phyloP scores from a whole-genome alignment of 2,329 filamentous ascomycete genomes.

The Penicillium frequentans region DNA sequence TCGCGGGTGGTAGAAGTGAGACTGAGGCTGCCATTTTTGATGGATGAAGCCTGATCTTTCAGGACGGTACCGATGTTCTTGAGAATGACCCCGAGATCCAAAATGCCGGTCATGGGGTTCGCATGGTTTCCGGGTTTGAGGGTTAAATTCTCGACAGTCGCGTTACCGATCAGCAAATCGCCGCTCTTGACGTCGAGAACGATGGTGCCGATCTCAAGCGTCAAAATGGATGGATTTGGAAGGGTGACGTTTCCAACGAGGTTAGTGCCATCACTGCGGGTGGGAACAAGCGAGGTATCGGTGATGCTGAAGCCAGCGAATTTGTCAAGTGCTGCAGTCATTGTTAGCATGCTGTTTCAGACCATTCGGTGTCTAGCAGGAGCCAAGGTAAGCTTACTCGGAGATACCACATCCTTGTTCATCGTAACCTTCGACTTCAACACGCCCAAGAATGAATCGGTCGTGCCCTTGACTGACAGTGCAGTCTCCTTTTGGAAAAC shows the following conservation, averaged over 20 bases:
- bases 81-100: constrained; percentile 46
- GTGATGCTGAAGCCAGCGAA: constrained; percentile 52
- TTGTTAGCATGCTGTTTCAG: constrained; percentile 1
- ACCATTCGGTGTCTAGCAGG: background rate
- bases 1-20: constrained; percentile 28
- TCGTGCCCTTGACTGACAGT: constrained; percentile 29
- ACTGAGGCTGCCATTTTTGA: constrained; percentile 28
- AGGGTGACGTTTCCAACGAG: constrained; percentile 55
- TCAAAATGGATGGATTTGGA: constrained; percentile 59
- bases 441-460: constrained; percentile 31
- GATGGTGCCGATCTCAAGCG: constrained; percentile 56
- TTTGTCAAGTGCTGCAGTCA: constrained; percentile 50
- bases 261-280: constrained; percentile 50
- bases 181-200: constrained; percentile 53
- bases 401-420: constrained; percentile 35
- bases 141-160: constrained; percentile 51
- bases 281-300: constrained; percentile 45
- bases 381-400: constrained; percentile 25
- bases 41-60: constrained; percentile 21
- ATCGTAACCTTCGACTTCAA: constrained; percentile 36
- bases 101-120: constrained; percentile 48
- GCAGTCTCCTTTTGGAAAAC: constrained; percentile 28
- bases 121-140: constrained; percentile 56
- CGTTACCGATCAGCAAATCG: constrained; percentile 49
- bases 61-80: constrained; percentile 27